phyloP scores from a whole-genome alignment of 495 filamentous ascomycete genomes.

The Tuber umbilicatum region DNA sequence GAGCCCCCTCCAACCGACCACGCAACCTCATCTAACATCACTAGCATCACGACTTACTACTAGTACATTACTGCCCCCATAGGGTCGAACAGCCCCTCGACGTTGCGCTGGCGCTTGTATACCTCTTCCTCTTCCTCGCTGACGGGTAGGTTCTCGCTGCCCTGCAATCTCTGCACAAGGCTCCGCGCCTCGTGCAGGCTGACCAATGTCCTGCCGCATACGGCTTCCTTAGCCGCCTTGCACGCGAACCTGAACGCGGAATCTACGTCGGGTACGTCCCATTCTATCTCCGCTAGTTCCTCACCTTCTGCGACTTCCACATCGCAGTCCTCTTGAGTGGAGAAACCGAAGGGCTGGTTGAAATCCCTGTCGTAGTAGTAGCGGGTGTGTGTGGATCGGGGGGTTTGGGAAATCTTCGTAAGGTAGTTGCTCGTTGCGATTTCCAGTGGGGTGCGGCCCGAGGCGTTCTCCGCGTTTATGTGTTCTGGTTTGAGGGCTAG shows the following conservation, averaged over 20 bases:
- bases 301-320: background rate
- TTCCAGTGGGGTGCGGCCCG: constrained; percentile 34
- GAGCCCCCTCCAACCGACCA: background rate
- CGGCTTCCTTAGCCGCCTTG: background rate
- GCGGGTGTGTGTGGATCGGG: background rate
- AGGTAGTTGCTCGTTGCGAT: constrained; percentile 23
- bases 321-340: background rate
- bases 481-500: constrained; percentile 23
- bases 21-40: background rate
- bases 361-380: background rate
- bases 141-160: background rate
- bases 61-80: background rate
- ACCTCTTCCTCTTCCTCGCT: background rate
- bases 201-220: background rate
- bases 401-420: background rate
- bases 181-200: background rate
- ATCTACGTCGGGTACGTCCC: background rate
- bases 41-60: background rate
- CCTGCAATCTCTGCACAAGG: constrained; percentile 1
- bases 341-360: background rate
- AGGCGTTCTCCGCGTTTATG: constrained; percentile 31
- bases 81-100: background rate
- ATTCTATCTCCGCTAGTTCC: background rate
- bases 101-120: background rate
- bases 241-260: background rate